Evolutionary conservation across 2,329 filamentous ascomycete genomes (phyloP), one percentile per base, ranked within the genome.

Genomic region (Beauveria caledonica): DNA sequence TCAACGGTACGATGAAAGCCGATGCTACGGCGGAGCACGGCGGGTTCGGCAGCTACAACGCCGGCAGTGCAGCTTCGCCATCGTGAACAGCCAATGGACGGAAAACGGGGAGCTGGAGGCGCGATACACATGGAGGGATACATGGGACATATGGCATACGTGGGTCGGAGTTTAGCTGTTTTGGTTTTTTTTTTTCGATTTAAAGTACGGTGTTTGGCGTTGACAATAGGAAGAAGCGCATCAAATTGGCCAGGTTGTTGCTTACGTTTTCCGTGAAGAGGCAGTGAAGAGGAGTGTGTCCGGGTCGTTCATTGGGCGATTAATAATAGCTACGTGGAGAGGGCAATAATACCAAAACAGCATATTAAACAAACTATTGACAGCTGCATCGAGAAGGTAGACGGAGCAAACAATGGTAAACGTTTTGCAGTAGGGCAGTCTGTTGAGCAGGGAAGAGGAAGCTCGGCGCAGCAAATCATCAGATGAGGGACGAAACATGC

Each of bases 1-100:
- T 95, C 63, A 95, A 95, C 71, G 90, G 91, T 57, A 90, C 88
- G 36, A 88, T 88, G 78, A 87, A 88, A 65, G 75, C 77, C 44
- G 80, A 83, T 63, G 76, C 77, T 61, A 74, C 76, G n/a, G 76
- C 76, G 42, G 82, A 85, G 63, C 78, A 84, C 63, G 80, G 81
- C 59, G 80, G 82, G 7, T 86, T 86, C 71, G 83, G 83, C 61
- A 79, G 81, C 59, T 82, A 81, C 70, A 76, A 74, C 55, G 76
- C 77, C 5, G 57, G 57, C 40, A 53, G 29, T 23, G 57, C 57
- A 27, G 57, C 27, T 13, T 60, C 57, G 23, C 57, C 57, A 36
- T 59, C 57, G 25, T 60, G 49, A 53, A 19, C 4, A n/a, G 21
- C 29, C 8, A n/a, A 29, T 10, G 45, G 23, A 50, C 5, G 23